Base-by-base conservation (phyloP, 176 grass and related monocot genomes). In the Raddia distichophylla region DNA sequence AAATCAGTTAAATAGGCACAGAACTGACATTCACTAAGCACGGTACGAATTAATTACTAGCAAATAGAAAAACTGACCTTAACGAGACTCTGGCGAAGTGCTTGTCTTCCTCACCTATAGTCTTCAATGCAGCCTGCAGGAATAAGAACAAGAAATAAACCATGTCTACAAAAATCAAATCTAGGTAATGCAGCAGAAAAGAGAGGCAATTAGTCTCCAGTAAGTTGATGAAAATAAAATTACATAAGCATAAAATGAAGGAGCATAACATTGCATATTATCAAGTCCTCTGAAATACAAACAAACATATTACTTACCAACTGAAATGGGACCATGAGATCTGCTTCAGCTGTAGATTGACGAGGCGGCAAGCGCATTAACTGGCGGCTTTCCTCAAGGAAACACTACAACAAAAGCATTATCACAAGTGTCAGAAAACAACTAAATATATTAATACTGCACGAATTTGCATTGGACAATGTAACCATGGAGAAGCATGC, bases 331-430 rank as follows among this genome's bases (percentile, higher is more conserved):
- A 98, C 74, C 89, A 93, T 86, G 34, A 98, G 93, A 88, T 98
- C 93, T 84, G 96, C 96, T 95, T 98, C 93, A 79, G 96, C 96
- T 74, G 96, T 98, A 81, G 95, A 98, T 84, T 98, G 96, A 32
- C 90, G 90, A 77, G 96, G 96, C 35, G 96, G 96, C 77, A 98
- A 69, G 12, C 89, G 93, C 93, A 98, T 91, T 74, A 98, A 83
- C 81, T 93, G 96, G 10, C 93, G 89, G 59, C 90, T 93, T 86
- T 98, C 96, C 88, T 98, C 96, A 61, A 98, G 85, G 91, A 98
- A 98, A 93, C 96, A 98, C 96, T 98, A 68, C 62, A 60, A 74
- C 69, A 71, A 66, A 80, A 94, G 64, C 42, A 69, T 74, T 44
- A 53, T 73, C 9, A 20, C 19, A 37, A 3, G 15, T 82, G 50